phyloP scores from a whole-genome alignment of 73 alveolate genomes.

The Stentor roeselii region DNA sequence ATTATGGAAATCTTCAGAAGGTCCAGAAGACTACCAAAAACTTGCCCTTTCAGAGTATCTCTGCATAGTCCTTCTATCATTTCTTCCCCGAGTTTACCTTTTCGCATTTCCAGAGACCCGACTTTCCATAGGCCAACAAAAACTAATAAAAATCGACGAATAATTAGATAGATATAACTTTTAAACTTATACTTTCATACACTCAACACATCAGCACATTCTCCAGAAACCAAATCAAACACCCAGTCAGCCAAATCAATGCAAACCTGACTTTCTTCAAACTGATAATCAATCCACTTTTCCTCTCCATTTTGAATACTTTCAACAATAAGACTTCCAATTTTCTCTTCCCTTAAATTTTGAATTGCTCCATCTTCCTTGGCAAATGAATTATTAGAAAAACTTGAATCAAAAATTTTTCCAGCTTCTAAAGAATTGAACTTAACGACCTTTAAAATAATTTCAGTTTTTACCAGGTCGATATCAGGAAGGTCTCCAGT shows the following conservation, averaged over 20 bases:
- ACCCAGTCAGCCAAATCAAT: constrained; percentile 52
- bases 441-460: background rate
- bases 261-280: constrained; percentile 48
- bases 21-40: background rate
- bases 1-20: background rate
- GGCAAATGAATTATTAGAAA: background rate
- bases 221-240: background rate
- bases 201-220: too few species aligned
- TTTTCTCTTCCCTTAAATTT: constrained; percentile 45
- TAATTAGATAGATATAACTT: background rate
- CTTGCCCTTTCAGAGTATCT: background rate
- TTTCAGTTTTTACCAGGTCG: background rate
- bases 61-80: background rate
- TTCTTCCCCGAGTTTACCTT: background rate
- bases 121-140: background rate
- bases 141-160: background rate
- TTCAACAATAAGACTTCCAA: constrained; percentile 39
- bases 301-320: constrained; percentile 47
- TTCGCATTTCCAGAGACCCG: background rate
- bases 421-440: background rate
- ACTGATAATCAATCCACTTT: constrained; percentile 54
- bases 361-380: constrained; percentile 32
- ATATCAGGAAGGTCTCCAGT: background rate
- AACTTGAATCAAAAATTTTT: background rate
- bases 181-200: too few species aligned